phyloP scores from a whole-genome alignment of 139 green algal genomes.

The Mychonastes homosphaera region DNA sequence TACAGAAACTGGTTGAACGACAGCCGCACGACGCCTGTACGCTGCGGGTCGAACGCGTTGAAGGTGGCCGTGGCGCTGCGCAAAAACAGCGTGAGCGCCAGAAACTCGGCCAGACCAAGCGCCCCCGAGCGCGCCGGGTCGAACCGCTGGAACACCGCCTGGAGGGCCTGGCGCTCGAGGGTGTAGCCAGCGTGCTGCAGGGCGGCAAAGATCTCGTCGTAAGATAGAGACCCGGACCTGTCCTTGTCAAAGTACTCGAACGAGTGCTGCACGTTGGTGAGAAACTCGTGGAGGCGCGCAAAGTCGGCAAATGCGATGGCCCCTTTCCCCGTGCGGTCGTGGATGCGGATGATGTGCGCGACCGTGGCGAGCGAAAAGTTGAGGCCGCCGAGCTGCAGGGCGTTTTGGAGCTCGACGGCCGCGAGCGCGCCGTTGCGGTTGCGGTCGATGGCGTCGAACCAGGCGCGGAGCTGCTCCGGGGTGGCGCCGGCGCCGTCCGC shows the following conservation, averaged over 20 bases:
- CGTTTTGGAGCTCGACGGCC: conserved; percentile 29
- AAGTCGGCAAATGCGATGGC: conserved; percentile 31
- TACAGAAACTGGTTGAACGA: conserved; percentile 53
- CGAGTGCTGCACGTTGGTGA: conserved; percentile 35
- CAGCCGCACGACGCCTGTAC: conserved; percentile 26
- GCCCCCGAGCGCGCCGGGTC: conserved; percentile 20
- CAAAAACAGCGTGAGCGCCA: conserved; percentile 55
- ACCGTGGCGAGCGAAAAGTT: conserved; percentile 38
- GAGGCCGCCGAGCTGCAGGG: conserved; percentile 34
- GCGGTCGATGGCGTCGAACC: conserved; percentile 35
- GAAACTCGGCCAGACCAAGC: conserved; percentile 45
- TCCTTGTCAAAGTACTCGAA: conserved; percentile 33
- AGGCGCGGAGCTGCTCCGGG: too few relatives aligned
- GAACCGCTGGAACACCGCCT: conserved; percentile 28
- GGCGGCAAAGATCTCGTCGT: conserved; percentile 17
- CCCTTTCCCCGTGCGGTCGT: conserved; percentile 20
- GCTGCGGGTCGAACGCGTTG: conserved; percentile 36
- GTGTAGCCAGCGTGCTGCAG: conserved; percentile 25
- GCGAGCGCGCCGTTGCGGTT: conserved; percentile 25
- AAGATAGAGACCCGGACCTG: conserved; percentile 15
- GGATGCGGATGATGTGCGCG: conserved; percentile 42
- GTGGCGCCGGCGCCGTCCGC: too few relatives aligned
- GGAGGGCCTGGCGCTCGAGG: conserved; percentile 21
- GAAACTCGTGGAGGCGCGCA: conserved; percentile 37
- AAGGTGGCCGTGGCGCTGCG: conserved; percentile 41